These are phyloP conservation scores for Noccaea caerulescens DNA, from an alignment of 345 rosid species.

Conservation along the genomic window DNA sequence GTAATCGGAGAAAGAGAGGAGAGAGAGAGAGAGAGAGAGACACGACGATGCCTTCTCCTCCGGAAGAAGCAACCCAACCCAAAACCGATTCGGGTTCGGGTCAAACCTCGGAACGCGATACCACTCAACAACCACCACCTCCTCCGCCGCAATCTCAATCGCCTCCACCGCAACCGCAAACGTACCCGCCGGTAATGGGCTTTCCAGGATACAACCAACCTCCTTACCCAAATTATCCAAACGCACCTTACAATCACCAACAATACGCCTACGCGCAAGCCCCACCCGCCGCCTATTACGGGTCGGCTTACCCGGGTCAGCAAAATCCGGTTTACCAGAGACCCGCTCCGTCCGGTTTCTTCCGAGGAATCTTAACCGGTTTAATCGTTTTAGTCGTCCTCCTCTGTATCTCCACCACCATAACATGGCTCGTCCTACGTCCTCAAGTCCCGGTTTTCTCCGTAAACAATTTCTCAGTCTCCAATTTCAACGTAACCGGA, in stretches of 20 bases:
- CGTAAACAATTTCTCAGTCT: slow-evolving; percentile 40
- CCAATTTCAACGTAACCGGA: slow-evolving; percentile 41
- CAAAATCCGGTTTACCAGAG: slow-evolving; percentile 29
- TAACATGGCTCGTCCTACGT: slow-evolving; percentile 43
- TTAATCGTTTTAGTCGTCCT: slow-evolving; percentile 46
- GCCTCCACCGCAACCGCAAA: slow-evolving; percentile 15
- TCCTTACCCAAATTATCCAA: slow-evolving; percentile 42
- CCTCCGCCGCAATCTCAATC: slow-evolving; percentile 25
- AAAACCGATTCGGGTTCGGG: slow-evolving; percentile 31
- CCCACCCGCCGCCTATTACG: slow-evolving; percentile 54
- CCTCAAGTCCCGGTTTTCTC: slow-evolving; percentile 47
- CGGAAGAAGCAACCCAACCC: slow-evolving; percentile 37
- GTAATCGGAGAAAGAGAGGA: neutral
- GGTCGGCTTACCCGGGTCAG: slow-evolving; percentile 31
- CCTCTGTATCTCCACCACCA: slow-evolving; percentile 42
- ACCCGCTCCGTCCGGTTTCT: slow-evolving; percentile 41
- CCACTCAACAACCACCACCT: slow-evolving; percentile 42
- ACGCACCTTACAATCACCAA: slow-evolving; percentile 23
- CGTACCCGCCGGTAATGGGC: slow-evolving; percentile 42
- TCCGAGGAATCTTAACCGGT: slow-evolving; percentile 48
- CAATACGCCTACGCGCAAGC: slow-evolving; percentile 44
- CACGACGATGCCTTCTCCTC: slow-evolving; percentile 45
- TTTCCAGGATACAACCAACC: slow-evolving; percentile 38
- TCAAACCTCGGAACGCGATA: slow-evolving; percentile 41
- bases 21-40: slow-evolving; percentile 8